A percentile compares a stretch with the other conserved stretches of the same genome.
phyloP scores from a whole-genome alignment of 129 eudicot genomes.

The Saposhnikovia divaricata region DNA sequence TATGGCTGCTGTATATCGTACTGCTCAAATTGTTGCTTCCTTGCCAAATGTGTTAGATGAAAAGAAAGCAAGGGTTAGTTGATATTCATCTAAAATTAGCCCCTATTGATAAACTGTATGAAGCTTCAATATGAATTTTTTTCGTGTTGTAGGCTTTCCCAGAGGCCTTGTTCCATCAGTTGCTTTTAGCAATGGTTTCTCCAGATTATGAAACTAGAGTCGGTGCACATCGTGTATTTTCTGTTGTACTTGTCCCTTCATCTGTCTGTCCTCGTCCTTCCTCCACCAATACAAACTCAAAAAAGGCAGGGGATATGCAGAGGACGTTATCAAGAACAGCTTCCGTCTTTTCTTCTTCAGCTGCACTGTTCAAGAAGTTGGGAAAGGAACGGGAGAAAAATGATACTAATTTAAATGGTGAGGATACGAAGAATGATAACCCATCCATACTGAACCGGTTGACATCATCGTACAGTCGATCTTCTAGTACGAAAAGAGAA shows the following conservation, averaged over 20 bases:
- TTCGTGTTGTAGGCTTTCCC: slow-evolving; percentile 48
- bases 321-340: slow-evolving; percentile 58
- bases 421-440: slow-evolving; percentile 22
- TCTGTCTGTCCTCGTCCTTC: slow-evolving; percentile 55
- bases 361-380: slow-evolving; percentile 56
- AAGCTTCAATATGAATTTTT: neutral
- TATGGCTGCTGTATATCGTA: slow-evolving; percentile 62
- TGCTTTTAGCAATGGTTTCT: slow-evolving; percentile 68
- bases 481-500: slow-evolving; percentile 29
- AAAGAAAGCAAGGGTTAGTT: slow-evolving; percentile 44
- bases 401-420: slow-evolving; percentile 18
- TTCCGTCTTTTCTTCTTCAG: slow-evolving; percentile 70
- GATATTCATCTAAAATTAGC: neutral
- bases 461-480: slow-evolving; percentile 50
- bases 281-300: slow-evolving; percentile 16
- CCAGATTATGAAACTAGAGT: slow-evolving; percentile 56
- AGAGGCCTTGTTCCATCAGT: slow-evolving; percentile 65
- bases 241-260: slow-evolving; percentile 75
- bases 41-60: slow-evolving; percentile 53
- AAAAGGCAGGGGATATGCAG: slow-evolving; percentile 27
- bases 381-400: slow-evolving; percentile 35
- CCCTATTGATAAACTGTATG: neutral
- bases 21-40: slow-evolving; percentile 64
- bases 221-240: slow-evolving; percentile 67
- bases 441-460: slow-evolving; percentile 40